Base-by-base conservation (phyloP, 169 alveolate species). In the Cryptosporidium sp. region DNA sequence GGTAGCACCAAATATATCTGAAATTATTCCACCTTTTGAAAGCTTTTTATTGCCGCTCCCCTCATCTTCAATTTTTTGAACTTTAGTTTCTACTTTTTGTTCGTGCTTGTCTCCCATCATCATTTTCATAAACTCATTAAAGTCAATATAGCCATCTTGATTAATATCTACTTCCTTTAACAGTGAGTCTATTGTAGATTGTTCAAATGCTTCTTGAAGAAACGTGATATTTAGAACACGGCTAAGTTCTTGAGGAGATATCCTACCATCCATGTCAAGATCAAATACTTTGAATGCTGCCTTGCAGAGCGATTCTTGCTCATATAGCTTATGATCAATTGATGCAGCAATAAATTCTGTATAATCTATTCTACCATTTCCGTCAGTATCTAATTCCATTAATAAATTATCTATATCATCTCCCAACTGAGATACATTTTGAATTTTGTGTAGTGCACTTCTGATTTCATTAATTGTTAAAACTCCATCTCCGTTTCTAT, bases 341-440 rank as follows among this genome's bases (percentile, higher is more conserved):
- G 97, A 92, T n/a, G 99, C 99, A 7, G 99, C 98, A 58, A 97
- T 75, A 91, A 97, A 97, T 91, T 97, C 99, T 14, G 98, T 96
- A 92, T 97, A 97, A 73, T 97, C 99, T 33, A 94, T 96, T n/a
- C 95, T 89, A 56, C 98, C 98, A 84, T 93, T 94, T 8, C 97
- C 97, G 91, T 96, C 96, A 9, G 97, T 96, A 75, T 96, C 98
- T 42, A 96, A 73, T 84, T 94, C 95, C 86, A 92, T 92, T 23
- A 95, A 85, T 37, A 96, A 80, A n/a, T 91, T 75, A 56, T 92
- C 92, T 31, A 69, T 92, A 68, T 92, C 95, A 70, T 85, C 94
- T 68, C 94, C 96, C 37, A 80, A 65, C 44, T 80, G 89, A 14
- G 89, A 60, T 26, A 35, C 45, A 62, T 80, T 60, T 39, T 80